Conservation (phyloP, 176 grass and related monocot species). For the Aegilops tauschii region DNA sequence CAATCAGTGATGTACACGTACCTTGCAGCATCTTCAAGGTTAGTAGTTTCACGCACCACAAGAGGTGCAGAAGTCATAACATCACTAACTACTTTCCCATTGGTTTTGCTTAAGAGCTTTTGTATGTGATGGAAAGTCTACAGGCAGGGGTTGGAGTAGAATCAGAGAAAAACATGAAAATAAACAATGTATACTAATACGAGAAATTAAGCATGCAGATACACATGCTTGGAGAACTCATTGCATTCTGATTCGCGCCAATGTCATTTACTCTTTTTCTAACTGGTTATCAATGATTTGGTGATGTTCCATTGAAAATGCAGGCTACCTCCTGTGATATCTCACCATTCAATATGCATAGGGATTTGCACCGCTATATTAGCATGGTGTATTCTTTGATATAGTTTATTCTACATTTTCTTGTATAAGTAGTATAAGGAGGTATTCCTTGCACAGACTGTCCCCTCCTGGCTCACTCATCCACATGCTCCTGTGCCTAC, state of each 20-base stretch:
- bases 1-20: constrained; percentile 14
- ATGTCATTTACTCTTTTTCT: not conserved
- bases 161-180: not conserved
- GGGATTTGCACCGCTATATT: too few relatives aligned
- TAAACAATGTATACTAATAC: not conserved
- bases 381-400: too few relatives aligned
- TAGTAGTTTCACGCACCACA: constrained; percentile 74
- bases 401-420: too few relatives aligned
- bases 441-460: too few relatives aligned
- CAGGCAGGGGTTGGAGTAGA: not conserved
- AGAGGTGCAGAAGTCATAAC: constrained; percentile 70
- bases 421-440: too few relatives aligned
- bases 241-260: not conserved
- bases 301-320: too few relatives aligned
- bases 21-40: constrained; percentile 86
- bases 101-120: constrained; percentile 63
- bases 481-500: too few relatives aligned
- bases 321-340: too few relatives aligned
- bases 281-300: too few relatives aligned
- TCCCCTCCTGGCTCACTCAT: too few relatives aligned
- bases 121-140: constrained; percentile 73
- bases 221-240: not conserved
- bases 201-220: not conserved
- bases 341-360: too few relatives aligned
- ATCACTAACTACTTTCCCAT: constrained; percentile 61